These are phyloP conservation scores for Spencermartinsiella ligniputridi DNA, from an alignment of 1,139 yeast species.

Conservation along the genomic window DNA sequence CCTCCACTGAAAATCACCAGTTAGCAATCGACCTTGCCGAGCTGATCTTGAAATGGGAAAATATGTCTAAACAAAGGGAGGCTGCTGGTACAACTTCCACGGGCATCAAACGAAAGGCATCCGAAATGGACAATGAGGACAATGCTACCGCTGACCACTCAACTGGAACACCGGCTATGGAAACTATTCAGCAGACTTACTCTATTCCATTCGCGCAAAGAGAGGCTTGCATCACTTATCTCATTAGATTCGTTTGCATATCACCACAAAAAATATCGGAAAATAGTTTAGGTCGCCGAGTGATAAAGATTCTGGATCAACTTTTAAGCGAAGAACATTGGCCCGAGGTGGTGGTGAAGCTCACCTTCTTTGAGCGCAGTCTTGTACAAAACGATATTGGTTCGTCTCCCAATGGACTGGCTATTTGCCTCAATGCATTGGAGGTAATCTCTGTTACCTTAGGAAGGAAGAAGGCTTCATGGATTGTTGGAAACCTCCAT, in stretches of 20 bases:
- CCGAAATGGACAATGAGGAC: constrained; percentile 20
- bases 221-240: constrained; percentile 88
- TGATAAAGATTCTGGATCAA: constrained; percentile 68
- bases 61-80: constrained; percentile 26
- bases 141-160: constrained; percentile 2
- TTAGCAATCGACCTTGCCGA: constrained; percentile 89
- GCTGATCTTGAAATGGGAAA: constrained; percentile 82
- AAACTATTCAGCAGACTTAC: constrained; percentile 33
- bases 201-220: constrained; percentile 73
- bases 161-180: constrained; percentile 8
- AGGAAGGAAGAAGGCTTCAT: constrained; percentile 66
- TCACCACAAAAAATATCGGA: constrained; percentile 84
- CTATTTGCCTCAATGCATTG: constrained; percentile 82
- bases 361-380: constrained; percentile 82
- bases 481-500: constrained; percentile 69
- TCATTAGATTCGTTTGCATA: constrained; percentile 83
- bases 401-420: constrained; percentile 51
- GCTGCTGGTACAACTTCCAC: constrained; percentile 3
- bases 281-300: constrained; percentile 75
- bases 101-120: constrained; percentile 24
- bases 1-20: constrained; percentile 76
- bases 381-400: constrained; percentile 68
- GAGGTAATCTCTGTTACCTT: constrained; percentile 86
- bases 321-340: constrained; percentile 70
- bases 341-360: constrained; percentile 82